These are phyloP conservation scores for Marchantia polymorpha DNA, from an alignment of 225 moss, liverwort and hornwort species.

Conservation along the genomic window DNA sequence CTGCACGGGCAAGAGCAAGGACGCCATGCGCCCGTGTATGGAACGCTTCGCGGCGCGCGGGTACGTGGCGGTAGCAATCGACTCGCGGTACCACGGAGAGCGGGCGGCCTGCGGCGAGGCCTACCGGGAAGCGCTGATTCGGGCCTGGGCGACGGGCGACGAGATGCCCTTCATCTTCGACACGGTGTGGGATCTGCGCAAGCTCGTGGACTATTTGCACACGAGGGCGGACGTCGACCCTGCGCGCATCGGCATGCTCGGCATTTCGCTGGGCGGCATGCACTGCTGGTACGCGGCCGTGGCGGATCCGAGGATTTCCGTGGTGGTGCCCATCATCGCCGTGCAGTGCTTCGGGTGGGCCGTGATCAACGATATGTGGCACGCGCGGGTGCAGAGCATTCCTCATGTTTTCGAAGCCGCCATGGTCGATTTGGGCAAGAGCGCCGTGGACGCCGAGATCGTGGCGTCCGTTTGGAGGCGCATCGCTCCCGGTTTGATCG, in stretches of 20 bases:
- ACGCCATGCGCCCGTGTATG: constrained; percentile 66
- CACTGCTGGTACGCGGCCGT: constrained; percentile 81
- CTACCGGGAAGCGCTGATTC: constrained; percentile 64
- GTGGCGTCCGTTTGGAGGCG: constrained; percentile 86
- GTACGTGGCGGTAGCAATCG: constrained; percentile 74
- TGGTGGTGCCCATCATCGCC: constrained; percentile 72
- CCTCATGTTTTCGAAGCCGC: constrained; percentile 71
- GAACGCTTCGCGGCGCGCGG: constrained; percentile 74
- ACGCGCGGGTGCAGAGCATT: constrained; percentile 70
- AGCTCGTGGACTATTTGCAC: constrained; percentile 74
- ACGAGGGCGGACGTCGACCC: constrained; percentile 76
- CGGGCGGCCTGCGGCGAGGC: constrained; percentile 52
- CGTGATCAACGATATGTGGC: constrained; percentile 64
- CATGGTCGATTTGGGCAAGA: constrained; percentile 64
- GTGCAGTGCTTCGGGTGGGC: constrained; percentile 94
- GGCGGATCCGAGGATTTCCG: constrained; percentile 81
- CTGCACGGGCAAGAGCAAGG: constrained; percentile 64
- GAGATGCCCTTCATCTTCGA: constrained; percentile 91
- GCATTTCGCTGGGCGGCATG: constrained; percentile 96
- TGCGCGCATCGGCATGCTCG: constrained; percentile 74
- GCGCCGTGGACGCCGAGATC: constrained; percentile 59
- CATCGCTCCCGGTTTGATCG: constrained; percentile 77
- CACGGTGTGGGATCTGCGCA: constrained; percentile 95
- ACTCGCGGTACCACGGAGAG: constrained; percentile 83
- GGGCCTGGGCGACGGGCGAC: constrained; percentile 71